Percentiles rank a stretch among this genome's conserved stretches.
These are phyloP conservation scores for Chiua virens DNA, from an alignment of 768 basidiomycete genomes.

Conservation along the genomic window DNA sequence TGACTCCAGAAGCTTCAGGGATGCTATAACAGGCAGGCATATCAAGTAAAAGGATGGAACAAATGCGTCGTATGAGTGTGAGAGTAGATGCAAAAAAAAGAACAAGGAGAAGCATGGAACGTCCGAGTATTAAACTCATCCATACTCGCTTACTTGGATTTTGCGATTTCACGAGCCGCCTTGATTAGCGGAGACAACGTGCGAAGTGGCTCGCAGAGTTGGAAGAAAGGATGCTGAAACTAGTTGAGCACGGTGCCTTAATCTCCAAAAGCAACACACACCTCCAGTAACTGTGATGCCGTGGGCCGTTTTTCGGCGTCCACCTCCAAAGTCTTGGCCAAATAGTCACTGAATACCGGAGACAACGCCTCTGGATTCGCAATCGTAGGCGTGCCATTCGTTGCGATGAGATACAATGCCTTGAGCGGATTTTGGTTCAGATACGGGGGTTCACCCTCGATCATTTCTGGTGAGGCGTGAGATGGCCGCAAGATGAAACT, in stretches of 20 bases:
- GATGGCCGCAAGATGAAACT: neutral
- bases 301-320: slow-evolving; percentile 92
- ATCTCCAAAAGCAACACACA: slow-evolving; percentile 26
- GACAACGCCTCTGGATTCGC: slow-evolving; percentile 84
- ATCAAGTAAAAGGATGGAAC: slow-evolving; percentile 14
- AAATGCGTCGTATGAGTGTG: slow-evolving; percentile 18
- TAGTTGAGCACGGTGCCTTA: slow-evolving; percentile 3
- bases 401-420: slow-evolving; percentile 96
- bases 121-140: slow-evolving; percentile 11
- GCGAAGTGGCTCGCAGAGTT: slow-evolving; percentile 79
- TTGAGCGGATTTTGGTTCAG: slow-evolving; percentile 96
- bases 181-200: slow-evolving; percentile 90
- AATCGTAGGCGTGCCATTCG: slow-evolving; percentile 95
- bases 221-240: slow-evolving; percentile 82
- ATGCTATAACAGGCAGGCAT: slow-evolving; percentile 6
- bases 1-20: slow-evolving; percentile 15
- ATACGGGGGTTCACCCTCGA: slow-evolving; percentile 96
- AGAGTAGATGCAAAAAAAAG: slow-evolving; percentile 18
- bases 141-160: slow-evolving; percentile 40
- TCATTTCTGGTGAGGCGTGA: slow-evolving; percentile 70
- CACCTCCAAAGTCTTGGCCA: slow-evolving; percentile 86
- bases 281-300: slow-evolving; percentile 77
- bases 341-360: slow-evolving; percentile 83
- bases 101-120: neutral
- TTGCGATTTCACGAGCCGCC: slow-evolving; percentile 84